Conservation (phyloP, 129 eudicot species). For the Saussurea involucrata region DNA sequence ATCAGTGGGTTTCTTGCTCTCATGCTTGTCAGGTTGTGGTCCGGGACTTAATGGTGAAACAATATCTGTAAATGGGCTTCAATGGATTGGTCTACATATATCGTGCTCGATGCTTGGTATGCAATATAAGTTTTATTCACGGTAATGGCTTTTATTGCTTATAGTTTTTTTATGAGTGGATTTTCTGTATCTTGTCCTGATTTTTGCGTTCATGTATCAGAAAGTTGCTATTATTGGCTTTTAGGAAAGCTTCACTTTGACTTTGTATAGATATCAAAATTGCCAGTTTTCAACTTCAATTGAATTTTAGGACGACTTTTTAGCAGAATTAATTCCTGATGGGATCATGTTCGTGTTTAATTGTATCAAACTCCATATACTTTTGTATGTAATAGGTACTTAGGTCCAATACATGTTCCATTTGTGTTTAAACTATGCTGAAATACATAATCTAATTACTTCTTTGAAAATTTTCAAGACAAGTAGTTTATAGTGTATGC, state of each 20-base stretch:
- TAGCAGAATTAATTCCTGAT: background rate
- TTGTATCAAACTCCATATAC: background rate
- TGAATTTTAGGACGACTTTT: background rate
- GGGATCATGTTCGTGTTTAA: too few species aligned
- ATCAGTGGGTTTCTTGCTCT: background rate
- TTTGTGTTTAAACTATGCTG: background rate
- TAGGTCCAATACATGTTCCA: background rate
- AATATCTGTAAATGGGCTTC: conserved; percentile 79
- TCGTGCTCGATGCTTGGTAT: conserved; percentile 85
- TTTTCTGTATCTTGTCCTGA: background rate
- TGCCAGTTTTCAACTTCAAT: background rate
- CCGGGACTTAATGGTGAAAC: conserved; percentile 99
- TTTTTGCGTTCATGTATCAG: background rate
- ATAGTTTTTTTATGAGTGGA: background rate
- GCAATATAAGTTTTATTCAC: background rate
- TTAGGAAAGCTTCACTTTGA: background rate
- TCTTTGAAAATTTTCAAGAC: background rate
- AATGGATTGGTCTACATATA: conserved; percentile 96
- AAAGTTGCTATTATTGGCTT: background rate
- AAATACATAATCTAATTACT: background rate
- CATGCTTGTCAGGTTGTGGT: conserved; percentile 71
- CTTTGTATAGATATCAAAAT: background rate
- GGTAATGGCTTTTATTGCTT: background rate
- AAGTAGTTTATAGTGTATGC: background rate
- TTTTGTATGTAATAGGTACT: background rate